phyloP scores from a whole-genome alignment of 1,284 basidiomycete species.

The Leccinum subrobustum region DNA sequence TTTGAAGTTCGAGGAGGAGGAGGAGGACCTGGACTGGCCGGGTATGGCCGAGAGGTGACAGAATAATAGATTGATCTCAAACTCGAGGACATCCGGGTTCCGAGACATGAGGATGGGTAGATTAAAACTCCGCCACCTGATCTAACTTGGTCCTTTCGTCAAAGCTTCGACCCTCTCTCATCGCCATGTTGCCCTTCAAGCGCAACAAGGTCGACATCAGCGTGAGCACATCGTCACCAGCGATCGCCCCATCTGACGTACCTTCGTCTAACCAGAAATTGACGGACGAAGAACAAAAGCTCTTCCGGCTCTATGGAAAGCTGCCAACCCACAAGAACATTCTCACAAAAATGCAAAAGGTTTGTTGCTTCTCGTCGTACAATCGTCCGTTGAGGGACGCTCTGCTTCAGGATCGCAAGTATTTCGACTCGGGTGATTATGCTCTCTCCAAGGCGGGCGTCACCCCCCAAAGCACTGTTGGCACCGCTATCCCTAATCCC shows the following conservation, averaged over 20 bases:
- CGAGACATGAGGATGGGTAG: conserved; percentile 25
- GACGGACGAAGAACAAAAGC: conserved; percentile 89
- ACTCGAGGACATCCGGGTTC: conserved; percentile 27
- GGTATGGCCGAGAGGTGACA: conserved; percentile 7
- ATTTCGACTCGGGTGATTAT: conserved; percentile 98
- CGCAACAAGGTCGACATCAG: conserved; percentile 91
- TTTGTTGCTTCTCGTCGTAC: conserved; percentile 30
- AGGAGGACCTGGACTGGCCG: background rate
- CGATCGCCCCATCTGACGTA: conserved; percentile 9
- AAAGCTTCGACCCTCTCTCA: conserved; percentile 21
- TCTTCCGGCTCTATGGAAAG: conserved; percentile 94
- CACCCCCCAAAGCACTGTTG: conserved; percentile 82
- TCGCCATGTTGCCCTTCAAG: conserved; percentile 75
- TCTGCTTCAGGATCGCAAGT: conserved; percentile 84
- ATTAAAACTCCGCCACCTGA: conserved; percentile 29
- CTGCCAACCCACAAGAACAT: conserved; percentile 91
- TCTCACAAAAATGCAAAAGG: conserved; percentile 94
- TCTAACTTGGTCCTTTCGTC: background rate
- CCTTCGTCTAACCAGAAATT: conserved; percentile 56
- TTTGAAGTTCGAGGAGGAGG: background rate
- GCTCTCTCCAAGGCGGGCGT: conserved; percentile 94
- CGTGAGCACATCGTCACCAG: conserved; percentile 46
- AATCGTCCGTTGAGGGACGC: conserved; percentile 11
- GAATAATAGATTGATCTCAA: conserved; percentile 23
- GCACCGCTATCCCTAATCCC: conserved; percentile 93